phyloP scores from a whole-genome alignment of 768 basidiomycete species.

The Tylopilus intermedius region DNA sequence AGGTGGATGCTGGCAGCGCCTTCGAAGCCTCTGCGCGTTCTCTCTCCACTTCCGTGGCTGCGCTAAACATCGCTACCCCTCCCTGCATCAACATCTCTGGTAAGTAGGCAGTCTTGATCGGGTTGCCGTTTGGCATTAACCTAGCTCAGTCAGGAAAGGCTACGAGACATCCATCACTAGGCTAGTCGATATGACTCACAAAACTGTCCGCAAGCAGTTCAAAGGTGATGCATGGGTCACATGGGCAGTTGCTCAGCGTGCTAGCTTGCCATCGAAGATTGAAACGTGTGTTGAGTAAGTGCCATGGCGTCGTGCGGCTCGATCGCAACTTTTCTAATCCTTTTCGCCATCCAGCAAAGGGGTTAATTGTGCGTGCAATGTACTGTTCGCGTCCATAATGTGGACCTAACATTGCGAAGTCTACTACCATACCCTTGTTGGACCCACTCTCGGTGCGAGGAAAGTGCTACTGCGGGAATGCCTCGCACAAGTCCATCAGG shows the following conservation, averaged over 20 bases:
- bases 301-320: too few relatives aligned
- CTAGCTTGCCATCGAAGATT: slow-evolving; percentile 3
- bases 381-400: too few relatives aligned
- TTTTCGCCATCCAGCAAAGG: neutral
- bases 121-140: neutral
- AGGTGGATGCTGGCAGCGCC: neutral
- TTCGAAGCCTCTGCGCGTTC: neutral
- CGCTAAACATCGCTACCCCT: neutral
- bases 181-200: neutral
- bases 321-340: neutral
- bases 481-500: slow-evolving; percentile 3
- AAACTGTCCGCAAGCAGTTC: neutral
- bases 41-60: neutral
- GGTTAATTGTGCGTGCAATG: neutral
- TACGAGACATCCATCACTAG: neutral
- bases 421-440: neutral
- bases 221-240: slow-evolving; percentile 8
- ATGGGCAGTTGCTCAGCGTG: slow-evolving; percentile 5
- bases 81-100: neutral
- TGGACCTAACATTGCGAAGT: neutral
- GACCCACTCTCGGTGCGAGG: neutral
- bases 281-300: slow-evolving; percentile 6
- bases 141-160: neutral
- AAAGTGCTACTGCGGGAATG: slow-evolving; percentile 1
- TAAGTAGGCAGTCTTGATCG: neutral